Conservation (phyloP, 192 early-diverging fungal genomes). For the Podila clonocystis region DNA sequence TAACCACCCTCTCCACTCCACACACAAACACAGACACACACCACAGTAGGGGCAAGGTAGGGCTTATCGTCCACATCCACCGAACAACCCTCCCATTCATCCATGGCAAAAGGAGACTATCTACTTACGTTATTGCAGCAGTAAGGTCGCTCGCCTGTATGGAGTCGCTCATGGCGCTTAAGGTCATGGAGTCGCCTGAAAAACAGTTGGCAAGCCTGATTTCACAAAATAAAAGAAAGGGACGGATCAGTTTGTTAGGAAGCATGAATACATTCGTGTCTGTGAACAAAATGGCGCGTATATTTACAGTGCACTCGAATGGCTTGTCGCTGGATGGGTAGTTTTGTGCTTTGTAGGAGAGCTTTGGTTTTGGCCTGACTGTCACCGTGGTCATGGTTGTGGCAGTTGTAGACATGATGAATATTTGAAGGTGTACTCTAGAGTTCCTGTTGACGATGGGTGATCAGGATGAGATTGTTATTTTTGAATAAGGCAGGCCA, state of each 20-base stretch:
- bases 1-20: not conserved
- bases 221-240: not conserved
- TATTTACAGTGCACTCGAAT: conserved; percentile 48
- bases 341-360: conserved; percentile 51
- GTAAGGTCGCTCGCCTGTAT: conserved; percentile 67
- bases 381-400: conserved; percentile 5
- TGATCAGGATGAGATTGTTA: not conserved
- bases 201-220: conserved; percentile 53
- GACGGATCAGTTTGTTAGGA: conserved; percentile 2
- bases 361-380: conserved; percentile 45
- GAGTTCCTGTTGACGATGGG: too few species aligned
- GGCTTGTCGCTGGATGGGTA: conserved; percentile 47
- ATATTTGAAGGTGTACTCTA: not conserved
- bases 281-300: not conserved
- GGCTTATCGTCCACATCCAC: not conserved
- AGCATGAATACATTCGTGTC: not conserved
- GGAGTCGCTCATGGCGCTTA: conserved; percentile 62
- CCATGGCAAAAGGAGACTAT: not conserved
- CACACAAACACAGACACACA: conserved; percentile 12
- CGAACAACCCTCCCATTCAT: not conserved
- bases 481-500: not conserved
- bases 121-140: conserved; percentile 51
- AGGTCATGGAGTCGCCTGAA: conserved; percentile 65
- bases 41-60: not conserved
- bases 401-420: not conserved